Evolutionary conservation across 805 yeast species (phyloP), one percentile per base, ranked within the genome.

Genomic region (Metschnikowia sp.): DNA sequence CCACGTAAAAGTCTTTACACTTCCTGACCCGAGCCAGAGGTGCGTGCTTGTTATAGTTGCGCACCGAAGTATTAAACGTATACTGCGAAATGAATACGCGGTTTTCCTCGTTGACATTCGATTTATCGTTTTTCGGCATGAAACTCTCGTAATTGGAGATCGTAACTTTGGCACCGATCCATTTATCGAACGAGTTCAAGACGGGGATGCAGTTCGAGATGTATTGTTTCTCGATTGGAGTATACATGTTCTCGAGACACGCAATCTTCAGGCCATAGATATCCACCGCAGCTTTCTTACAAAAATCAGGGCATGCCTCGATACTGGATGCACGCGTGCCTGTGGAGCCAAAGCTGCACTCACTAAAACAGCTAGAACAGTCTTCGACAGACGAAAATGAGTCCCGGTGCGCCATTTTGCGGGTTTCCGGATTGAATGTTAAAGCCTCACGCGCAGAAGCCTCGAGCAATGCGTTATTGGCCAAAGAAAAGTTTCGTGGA

Each of bases 131-230:
- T 18, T 35, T 30, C 9, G 55, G 52, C 34, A 50, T 29, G 41
- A 51, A 47, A 13, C 11, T 35, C 40, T 42, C 42, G 48, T 28
- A 50, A 37, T 53, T 45, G 29, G 52, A 47, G 13, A 56, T 42
- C 31, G 59, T 56, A 36, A 56, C 32, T 18, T 33, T 34, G 30
- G 39, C 31, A 8, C 60, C 60, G 10, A 26, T 41, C 77, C 77
- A 72, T 47, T 58, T 64, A 50, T 70, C 76, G 50, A 44, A 71
- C 10, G 74, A 65, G 51, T 69, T 69, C 44, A 72, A 60, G 37
- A 56, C 59, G 1, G 74, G 75, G 10, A 70, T 53, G 51, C 76
- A 71, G 47, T 64, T 64, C 33, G 64, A 60, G 18, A 72, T 69
- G 53, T 64, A 70, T 45, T 61, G 65, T 52, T 68, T 66, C 44